Percentiles rank a stretch among this genome's conserved stretches.
Evolutionary conservation across 2,329 filamentous ascomycete genomes (phyloP).

Genomic region (Epichloe coenophiala): DNA sequence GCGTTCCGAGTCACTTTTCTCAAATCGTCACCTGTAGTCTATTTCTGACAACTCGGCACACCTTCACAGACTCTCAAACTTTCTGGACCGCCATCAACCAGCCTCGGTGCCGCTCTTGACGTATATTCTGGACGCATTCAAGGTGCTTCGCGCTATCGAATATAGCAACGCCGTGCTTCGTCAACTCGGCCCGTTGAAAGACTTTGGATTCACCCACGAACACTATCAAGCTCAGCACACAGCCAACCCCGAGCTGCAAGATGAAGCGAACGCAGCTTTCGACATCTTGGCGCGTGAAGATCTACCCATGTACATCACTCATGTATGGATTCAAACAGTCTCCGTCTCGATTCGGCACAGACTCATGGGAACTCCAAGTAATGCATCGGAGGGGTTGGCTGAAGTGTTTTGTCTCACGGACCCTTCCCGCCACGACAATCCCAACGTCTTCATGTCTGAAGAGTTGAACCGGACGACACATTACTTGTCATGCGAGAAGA

Average conservation of each 20-base stretch:
- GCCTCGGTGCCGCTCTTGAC: conserved; percentile 51
- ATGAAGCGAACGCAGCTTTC: conserved; percentile 50
- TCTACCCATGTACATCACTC: conserved; percentile 56
- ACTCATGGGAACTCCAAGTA: conserved; percentile 52
- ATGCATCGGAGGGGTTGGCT: conserved; percentile 54
- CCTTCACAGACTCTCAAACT: conserved; percentile 52
- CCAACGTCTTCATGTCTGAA: conserved; percentile 63
- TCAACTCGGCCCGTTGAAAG: conserved; percentile 4
- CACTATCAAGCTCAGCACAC: conserved; percentile 21
- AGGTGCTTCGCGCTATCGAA: conserved; percentile 55
- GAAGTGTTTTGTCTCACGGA: conserved; percentile 68
- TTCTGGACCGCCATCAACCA: conserved; percentile 45
- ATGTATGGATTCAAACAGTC: conserved; percentile 54
- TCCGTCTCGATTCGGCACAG: conserved; percentile 52
- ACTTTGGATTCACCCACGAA: conserved; percentile 8
- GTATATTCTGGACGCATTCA: conserved; percentile 59
- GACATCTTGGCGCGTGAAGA: conserved; percentile 51
- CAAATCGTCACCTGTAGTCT: conserved; percentile 46
- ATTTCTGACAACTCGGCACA: conserved; percentile 53
- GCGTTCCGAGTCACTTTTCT: conserved; percentile 52
- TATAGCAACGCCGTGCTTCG: conserved; percentile 47
- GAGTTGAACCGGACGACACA: conserved; percentile 62
- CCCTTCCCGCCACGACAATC: conserved; percentile 56
- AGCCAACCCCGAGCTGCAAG: conserved; percentile 43
- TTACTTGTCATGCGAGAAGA: conserved; percentile 17